Percentiles rank a stretch among this genome's conserved stretches.
These are phyloP conservation scores for Xylogone sp. DNA, from an alignment of 2,329 filamentous ascomycete genomes.

Conservation along the genomic window DNA sequence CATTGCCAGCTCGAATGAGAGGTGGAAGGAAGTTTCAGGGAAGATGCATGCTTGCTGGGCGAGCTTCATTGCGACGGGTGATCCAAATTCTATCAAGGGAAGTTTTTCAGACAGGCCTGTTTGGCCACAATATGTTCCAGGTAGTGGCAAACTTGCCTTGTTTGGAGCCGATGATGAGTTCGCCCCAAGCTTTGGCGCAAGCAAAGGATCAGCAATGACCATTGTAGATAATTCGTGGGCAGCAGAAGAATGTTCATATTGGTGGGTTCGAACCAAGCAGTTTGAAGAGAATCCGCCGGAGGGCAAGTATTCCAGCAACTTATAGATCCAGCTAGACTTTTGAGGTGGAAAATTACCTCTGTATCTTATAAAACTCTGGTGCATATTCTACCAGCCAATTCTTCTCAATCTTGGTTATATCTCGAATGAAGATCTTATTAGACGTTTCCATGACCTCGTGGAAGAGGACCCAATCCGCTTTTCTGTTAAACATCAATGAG, in stretches of 20 bases:
- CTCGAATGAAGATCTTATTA: constrained; percentile 83
- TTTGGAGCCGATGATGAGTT: constrained; percentile 59
- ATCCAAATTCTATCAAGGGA: constrained; percentile 24
- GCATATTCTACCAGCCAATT: constrained; percentile 89
- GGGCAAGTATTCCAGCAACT: constrained; percentile 6
- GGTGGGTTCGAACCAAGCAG: constrained; percentile 52
- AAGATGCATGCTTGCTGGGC: constrained; percentile 29
- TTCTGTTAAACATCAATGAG: constrained; percentile 92
- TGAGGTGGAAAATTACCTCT: background rate
- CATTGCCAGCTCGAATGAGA: constrained; percentile 12
- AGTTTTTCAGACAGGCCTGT: constrained; percentile 10
- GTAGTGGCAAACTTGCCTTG: constrained; percentile 36
- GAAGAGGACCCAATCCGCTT: constrained; percentile 95
- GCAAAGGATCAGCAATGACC: constrained; percentile 39
- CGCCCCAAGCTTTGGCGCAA: constrained; percentile 26
- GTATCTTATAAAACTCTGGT: constrained; percentile 71
- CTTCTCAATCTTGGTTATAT: constrained; percentile 92
- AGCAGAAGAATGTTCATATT: constrained; percentile 51
- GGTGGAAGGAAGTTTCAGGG: constrained; percentile 14
- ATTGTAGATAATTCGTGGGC: constrained; percentile 40
- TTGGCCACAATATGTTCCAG: constrained; percentile 18
- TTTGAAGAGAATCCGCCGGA: constrained; percentile 37
- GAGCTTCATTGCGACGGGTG: constrained; percentile 25
- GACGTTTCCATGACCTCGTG: constrained; percentile 89
- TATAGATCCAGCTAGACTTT: constrained; percentile 1